Conservation (phyloP, 192 early-diverging fungal genomes). For the Dispira parvispora region DNA sequence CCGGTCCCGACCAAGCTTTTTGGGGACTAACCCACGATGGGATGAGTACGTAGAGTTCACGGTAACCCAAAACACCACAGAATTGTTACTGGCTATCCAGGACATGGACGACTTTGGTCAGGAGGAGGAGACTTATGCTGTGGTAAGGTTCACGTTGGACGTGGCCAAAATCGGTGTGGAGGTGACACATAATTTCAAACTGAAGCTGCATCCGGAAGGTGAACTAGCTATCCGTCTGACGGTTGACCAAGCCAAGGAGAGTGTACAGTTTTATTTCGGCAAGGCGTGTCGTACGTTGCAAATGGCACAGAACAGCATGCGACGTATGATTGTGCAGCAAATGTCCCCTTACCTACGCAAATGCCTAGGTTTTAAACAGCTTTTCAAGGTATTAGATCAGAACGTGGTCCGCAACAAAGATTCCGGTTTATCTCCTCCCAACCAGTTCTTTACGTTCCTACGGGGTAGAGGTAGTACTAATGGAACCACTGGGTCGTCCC, state of each 20-base stretch:
- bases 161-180: slow-evolving; percentile 36
- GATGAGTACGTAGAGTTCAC: slow-evolving; percentile 58
- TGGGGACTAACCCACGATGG: slow-evolving; percentile 65
- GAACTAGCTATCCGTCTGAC: slow-evolving; percentile 48
- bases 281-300: slow-evolving; percentile 54
- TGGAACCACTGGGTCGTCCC: neutral
- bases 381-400: slow-evolving; percentile 29
- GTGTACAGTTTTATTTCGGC: slow-evolving; percentile 70
- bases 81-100: slow-evolving; percentile 25
- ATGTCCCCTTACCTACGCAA: slow-evolving; percentile 44
- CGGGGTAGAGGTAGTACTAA: neutral
- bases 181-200: slow-evolving; percentile 45
- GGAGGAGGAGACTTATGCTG: slow-evolving; percentile 41
- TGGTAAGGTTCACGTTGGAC: slow-evolving; percentile 38
- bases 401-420: slow-evolving; percentile 6
- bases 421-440: neutral
- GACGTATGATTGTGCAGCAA: slow-evolving; percentile 52
- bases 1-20: slow-evolving; percentile 39
- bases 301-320: slow-evolving; percentile 48
- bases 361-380: slow-evolving; percentile 40
- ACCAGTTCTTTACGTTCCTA: no score
- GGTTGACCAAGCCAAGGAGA: slow-evolving; percentile 62
- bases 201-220: slow-evolving; percentile 52
- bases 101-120: slow-evolving; percentile 32
- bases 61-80: slow-evolving; percentile 26